Conservation (phyloP, 2,329 filamentous ascomycete genomes). For the Fusarium torulosum region DNA sequence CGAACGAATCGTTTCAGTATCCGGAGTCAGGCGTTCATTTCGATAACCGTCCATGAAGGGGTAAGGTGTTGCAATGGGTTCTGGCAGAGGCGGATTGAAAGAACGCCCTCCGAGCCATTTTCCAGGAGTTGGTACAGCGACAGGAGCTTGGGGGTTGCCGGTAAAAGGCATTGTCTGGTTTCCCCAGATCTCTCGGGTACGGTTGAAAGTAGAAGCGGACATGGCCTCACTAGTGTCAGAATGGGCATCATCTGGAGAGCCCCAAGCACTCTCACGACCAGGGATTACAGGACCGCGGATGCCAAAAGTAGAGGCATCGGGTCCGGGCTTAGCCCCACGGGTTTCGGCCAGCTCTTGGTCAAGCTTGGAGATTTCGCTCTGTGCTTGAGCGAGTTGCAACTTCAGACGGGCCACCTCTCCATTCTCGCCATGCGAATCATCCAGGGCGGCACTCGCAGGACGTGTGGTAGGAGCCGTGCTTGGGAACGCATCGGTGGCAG, state of each 20-base stretch:
- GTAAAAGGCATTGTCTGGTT: slow-evolving; percentile 59
- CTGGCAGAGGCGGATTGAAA: slow-evolving; percentile 56
- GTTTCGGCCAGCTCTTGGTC: slow-evolving; percentile 77
- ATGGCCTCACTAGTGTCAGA: slow-evolving; percentile 69
- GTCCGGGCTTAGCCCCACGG: slow-evolving; percentile 69
- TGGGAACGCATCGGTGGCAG: slow-evolving; percentile 67
- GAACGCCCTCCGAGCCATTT: slow-evolving; percentile 62
- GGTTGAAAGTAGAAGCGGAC: slow-evolving; percentile 64
- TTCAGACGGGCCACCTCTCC: slow-evolving; percentile 77
- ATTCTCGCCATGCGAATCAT: slow-evolving; percentile 56
- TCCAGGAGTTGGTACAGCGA: slow-evolving; percentile 53
- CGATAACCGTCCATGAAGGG: slow-evolving; percentile 58
- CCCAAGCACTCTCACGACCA: slow-evolving; percentile 64
- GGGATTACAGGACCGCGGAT: slow-evolving; percentile 38
- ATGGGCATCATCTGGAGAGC: slow-evolving; percentile 64
- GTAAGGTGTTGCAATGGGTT: slow-evolving; percentile 53
- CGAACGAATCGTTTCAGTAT: slow-evolving; percentile 63
- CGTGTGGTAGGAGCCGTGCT: slow-evolving; percentile 63
- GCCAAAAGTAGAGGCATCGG: slow-evolving; percentile 42
- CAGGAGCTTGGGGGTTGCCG: slow-evolving; percentile 53
- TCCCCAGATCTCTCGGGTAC: slow-evolving; percentile 69
- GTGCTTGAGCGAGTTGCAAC: slow-evolving; percentile 77
- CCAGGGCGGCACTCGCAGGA: slow-evolving; percentile 64
- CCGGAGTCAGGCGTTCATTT: slow-evolving; percentile 61
- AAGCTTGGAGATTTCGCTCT: slow-evolving; percentile 77